Evolutionary conservation across 2,329 filamentous ascomycete species (phyloP).

Genomic region (Lasiodiplodia sp.): DNA sequence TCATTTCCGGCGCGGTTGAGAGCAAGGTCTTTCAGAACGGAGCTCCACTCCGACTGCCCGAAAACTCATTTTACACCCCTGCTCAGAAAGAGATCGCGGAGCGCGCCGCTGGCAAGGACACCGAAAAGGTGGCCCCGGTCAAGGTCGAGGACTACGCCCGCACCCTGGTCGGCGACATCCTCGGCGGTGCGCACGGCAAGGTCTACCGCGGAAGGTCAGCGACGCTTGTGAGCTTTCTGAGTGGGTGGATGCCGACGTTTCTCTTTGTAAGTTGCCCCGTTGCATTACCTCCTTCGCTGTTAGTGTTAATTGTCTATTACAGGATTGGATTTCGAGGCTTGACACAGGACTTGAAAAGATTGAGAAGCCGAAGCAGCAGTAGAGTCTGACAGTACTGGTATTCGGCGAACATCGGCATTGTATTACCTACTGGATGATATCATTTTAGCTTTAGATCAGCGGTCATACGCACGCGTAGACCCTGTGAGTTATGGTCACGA

Average conservation of each 20-base stretch:
- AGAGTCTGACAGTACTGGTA: background rate
- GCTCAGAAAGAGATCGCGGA: background rate
- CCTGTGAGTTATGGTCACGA: too few species aligned
- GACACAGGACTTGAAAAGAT: background rate
- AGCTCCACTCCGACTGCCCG: background rate
- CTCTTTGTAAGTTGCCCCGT: background rate
- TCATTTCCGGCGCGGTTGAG: conserved; percentile 34
- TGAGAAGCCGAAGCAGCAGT: background rate
- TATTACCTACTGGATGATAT: too few species aligned
- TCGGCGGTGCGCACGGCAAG: background rate
- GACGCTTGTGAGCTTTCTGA: background rate
- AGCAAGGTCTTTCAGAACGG: background rate
- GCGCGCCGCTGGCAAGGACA: background rate
- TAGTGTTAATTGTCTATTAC: background rate
- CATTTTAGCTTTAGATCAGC: too few species aligned
- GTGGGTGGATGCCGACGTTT: background rate
- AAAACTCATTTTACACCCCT: background rate
- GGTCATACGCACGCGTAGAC: too few species aligned
- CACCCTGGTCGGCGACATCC: background rate
- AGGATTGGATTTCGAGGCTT: background rate
- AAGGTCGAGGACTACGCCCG: background rate
- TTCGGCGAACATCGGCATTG: background rate
- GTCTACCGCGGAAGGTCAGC: background rate
- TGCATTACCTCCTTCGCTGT: background rate
- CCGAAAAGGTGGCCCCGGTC: background rate